These are phyloP conservation scores for carrot (Daucus carota) DNA, from an alignment of 129 eudicot species.

Conservation along the genomic window DH1_v3.0 NC_030387.2:32962501-32963000, in stretches of 20 bases:
- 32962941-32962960: not conserved
- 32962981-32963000: conserved; percentile 9
- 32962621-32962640: conserved; percentile 38
- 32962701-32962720: conserved; percentile 58
- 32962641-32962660: conserved; percentile 23
- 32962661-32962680: conserved; percentile 72
- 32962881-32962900: conserved; percentile 26
- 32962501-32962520: conserved; percentile 10
- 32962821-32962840: conserved; percentile 16
- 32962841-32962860: conserved; percentile 39
- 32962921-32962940: conserved; percentile 11
- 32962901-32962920: not conserved
- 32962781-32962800: conserved; percentile 9
- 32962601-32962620: conserved; percentile 44
- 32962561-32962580: conserved; percentile 47
- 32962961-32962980: conserved; percentile 13
- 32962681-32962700: conserved; percentile 77
- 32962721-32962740: conserved; percentile 38
- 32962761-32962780: conserved; percentile 34
- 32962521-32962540: not conserved
- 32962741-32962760: conserved; percentile 39
- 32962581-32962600: conserved; percentile 28
- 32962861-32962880: conserved; percentile 26
- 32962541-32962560: conserved; percentile 30
- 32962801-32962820: conserved; percentile 17